Base-by-base conservation (phyloP, 1,284 basidiomycete species). In the Irpex sp. region DNA sequence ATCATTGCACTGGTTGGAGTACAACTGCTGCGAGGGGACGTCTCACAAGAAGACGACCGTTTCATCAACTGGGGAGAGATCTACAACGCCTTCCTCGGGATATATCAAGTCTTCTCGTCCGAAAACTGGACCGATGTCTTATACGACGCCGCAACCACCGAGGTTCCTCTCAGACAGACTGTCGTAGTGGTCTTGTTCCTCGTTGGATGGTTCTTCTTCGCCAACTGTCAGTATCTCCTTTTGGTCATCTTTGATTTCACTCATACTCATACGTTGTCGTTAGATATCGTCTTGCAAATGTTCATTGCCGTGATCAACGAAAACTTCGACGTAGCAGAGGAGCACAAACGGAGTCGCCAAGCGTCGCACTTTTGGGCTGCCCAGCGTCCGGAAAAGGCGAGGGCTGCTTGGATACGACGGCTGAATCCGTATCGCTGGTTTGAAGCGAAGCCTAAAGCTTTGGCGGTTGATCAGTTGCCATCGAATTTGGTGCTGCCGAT, bases 241-340 rank as follows among this genome's bases (percentile, higher is more conserved):
- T n/a, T n/a, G n/a, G n/a, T n/a, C n/a, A n/a, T n/a, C n/a, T n/a
- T n/a, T n/a, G n/a, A n/a, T n/a, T n/a, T n/a, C 26, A 58, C 68
- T 54, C 51, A 26, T 54, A 8, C 59, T 60, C 59, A 68, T 63
- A 67, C 60, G 39, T n/a, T 39, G 2, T 3, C 47, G 1, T 65
- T 43, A 95, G 94, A 96, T 79, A 95, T 98, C 70, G 82, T 98
- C n/a, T 75, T 97, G 62, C 95, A 98, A 71, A 94, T 98, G 90
- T 98, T 98, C 79, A 95, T 99, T 71, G 97, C 96, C 39, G 96
- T 98, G 60, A 96, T 99, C 82, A 95, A 97, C 75, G 96, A 98
- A 79, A 98, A 97, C 76, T 98, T 98, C 69, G 84, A 91, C 51
- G 87, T 98, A 3, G 94, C 95, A 0, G 97, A 98, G 71, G 94